Conservation (phyloP, 1,284 basidiomycete species). For the Papiliotrema terrestris region DNA sequence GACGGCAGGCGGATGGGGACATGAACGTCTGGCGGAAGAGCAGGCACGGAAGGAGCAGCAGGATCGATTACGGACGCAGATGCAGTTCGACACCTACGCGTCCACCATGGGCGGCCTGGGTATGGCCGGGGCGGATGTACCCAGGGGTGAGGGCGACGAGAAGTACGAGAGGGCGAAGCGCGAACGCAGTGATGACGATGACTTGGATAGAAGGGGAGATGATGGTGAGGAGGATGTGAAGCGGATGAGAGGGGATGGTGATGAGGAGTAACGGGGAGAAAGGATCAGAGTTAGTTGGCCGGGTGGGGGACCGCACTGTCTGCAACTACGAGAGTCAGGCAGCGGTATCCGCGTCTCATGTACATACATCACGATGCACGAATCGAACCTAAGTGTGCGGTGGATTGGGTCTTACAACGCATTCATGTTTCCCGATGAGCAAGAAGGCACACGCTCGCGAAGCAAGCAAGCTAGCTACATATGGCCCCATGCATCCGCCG, state of each 20-base stretch:
- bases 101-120: conserved; percentile 75
- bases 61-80: conserved; percentile 71
- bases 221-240: conserved; percentile 39
- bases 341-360: no score
- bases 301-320: no score
- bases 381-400: no score
- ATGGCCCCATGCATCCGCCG: no score
- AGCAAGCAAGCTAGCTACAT: no score
- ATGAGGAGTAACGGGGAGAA: not conserved
- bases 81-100: conserved; percentile 79
- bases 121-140: conserved; percentile 73
- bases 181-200: conserved; percentile 31
- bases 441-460: no score
- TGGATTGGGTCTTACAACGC: no score
- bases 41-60: conserved; percentile 61
- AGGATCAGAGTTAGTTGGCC: no score
- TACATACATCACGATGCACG: no score
- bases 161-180: conserved; percentile 30
- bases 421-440: no score
- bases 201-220: conserved; percentile 31
- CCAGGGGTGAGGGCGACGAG: conserved; percentile 45
- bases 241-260: not conserved
- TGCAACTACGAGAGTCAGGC: no score
- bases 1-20: conserved; percentile 76
- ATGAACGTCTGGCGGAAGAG: conserved; percentile 52